phyloP scores from a whole-genome alignment of 169 alveolate species.

The Babesia bigemina region DNA sequence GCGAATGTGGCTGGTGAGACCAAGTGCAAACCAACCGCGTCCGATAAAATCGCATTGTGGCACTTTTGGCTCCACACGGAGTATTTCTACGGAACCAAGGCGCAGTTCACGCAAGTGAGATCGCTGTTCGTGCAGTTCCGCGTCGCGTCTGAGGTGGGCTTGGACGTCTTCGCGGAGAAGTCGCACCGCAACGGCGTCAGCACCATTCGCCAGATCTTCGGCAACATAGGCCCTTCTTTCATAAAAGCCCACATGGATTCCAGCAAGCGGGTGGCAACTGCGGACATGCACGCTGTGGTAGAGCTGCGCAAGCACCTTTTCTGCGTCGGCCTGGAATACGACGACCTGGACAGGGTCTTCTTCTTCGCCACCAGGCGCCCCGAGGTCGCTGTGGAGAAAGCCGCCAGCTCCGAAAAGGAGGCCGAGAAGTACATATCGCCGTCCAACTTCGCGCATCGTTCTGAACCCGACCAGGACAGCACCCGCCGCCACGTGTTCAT shows the following conservation, averaged over 20 bases:
- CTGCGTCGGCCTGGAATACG: conserved; percentile 57
- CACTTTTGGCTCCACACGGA: conserved; percentile 61
- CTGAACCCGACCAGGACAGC: neutral
- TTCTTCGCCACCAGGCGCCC: conserved; percentile 1
- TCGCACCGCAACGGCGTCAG: neutral
- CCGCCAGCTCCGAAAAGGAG: conserved; percentile 3
- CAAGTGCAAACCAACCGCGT: conserved; percentile 25
- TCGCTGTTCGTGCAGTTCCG: conserved; percentile 22
- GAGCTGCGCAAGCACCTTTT: conserved; percentile 47
- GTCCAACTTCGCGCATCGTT: conserved; percentile 16
- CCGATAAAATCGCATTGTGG: conserved; percentile 49
- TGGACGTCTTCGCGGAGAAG: conserved; percentile 59
- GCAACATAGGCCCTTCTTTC: conserved; percentile 47
- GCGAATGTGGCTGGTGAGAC: conserved; percentile 45
- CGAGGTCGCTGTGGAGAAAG: neutral
- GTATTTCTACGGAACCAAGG: conserved; percentile 55
- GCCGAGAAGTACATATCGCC: neutral
- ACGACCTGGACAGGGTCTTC: conserved; percentile 48
- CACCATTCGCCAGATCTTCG: conserved; percentile 25
- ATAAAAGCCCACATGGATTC: conserved; percentile 31
- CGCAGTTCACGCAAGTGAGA: conserved; percentile 27
- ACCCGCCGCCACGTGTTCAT: conserved; percentile 4
- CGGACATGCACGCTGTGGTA: conserved; percentile 27
- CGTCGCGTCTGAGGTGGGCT: conserved; percentile 43
- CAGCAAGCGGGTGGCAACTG: conserved; percentile 39